phyloP scores from a whole-genome alignment of 176 grass and related monocot genomes.

The Zoysia pacifica region DNA sequence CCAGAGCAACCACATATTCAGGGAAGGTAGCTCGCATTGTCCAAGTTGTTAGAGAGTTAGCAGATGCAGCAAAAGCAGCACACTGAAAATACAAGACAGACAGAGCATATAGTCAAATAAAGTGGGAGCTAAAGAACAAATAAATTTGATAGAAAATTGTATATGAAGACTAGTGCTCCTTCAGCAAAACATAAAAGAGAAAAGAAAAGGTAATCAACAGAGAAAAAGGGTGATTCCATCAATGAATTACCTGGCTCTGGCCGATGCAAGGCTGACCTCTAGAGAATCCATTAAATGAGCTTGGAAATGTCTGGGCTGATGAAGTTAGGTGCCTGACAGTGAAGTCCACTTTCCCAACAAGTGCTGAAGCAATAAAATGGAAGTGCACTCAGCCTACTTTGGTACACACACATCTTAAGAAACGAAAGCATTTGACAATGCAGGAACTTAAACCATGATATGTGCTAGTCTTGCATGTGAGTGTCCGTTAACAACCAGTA shows the following conservation, averaged over 20 bases:
- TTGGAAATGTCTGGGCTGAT: slow-evolving; percentile 66
- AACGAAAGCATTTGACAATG: not conserved
- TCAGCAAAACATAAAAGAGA: not conserved
- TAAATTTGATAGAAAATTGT: not conserved
- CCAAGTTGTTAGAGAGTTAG: slow-evolving; percentile 86
- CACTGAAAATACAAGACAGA: slow-evolving; percentile 55
- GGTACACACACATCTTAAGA: not conserved
- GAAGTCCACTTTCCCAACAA: slow-evolving; percentile 97
- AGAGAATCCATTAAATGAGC: slow-evolving; percentile 66
- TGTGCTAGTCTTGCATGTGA: not conserved
- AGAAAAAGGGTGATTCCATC: not conserved
- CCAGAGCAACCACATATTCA: slow-evolving; percentile 96
- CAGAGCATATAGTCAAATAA: slow-evolving; percentile 10
- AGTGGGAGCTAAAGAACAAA: slow-evolving; percentile 12
- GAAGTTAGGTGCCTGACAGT: slow-evolving; percentile 97
- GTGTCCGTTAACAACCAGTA: not conserved
- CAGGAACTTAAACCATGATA: not conserved
- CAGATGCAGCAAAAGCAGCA: slow-evolving; percentile 65
- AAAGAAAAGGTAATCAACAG: not conserved
- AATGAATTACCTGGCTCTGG: slow-evolving; percentile 46
- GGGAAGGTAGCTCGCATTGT: slow-evolving; percentile 92
- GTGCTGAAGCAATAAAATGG: slow-evolving; percentile 47
- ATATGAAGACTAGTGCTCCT: not conserved
- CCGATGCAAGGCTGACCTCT: slow-evolving; percentile 76
- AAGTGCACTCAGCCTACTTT: slow-evolving; percentile 19